Evolutionary conservation across 768 basidiomycete genomes (phyloP).

Genomic region (Lepiota brunneoincarnata): DNA sequence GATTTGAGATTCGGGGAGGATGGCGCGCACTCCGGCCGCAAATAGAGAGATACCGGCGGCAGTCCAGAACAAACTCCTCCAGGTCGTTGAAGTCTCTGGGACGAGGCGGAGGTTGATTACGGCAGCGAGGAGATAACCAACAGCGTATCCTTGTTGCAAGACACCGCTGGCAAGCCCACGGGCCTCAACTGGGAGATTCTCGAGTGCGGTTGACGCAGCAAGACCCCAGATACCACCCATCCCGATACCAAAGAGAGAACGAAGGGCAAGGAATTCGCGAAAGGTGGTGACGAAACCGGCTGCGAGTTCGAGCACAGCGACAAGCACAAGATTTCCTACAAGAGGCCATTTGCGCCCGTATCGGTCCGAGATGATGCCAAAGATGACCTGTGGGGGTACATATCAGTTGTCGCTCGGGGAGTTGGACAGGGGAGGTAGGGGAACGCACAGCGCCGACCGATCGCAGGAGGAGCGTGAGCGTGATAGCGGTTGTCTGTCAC

Average conservation of each 20-base stretch:
- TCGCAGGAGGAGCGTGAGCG: slow-evolving; percentile 90
- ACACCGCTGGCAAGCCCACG: slow-evolving; percentile 86
- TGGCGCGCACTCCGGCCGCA: slow-evolving; percentile 61
- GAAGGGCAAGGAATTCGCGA: slow-evolving; percentile 73
- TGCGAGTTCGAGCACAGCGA: slow-evolving; percentile 72
- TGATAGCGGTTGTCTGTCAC: slow-evolving; percentile 73
- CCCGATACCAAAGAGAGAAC: slow-evolving; percentile 81
- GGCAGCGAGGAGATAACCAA: slow-evolving; percentile 81
- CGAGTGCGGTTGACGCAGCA: slow-evolving; percentile 77
- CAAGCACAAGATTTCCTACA: slow-evolving; percentile 69
- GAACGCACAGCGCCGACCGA: slow-evolving; percentile 63
- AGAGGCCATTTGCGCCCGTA: slow-evolving; percentile 95
- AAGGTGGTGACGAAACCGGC: slow-evolving; percentile 81
- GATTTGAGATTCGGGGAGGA: slow-evolving; percentile 74
- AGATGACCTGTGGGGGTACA: slow-evolving; percentile 46
- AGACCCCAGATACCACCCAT: slow-evolving; percentile 94
- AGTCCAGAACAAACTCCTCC: slow-evolving; percentile 84
- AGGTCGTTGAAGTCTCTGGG: slow-evolving; percentile 39
- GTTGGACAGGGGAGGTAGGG: background rate
- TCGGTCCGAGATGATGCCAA: slow-evolving; percentile 84
- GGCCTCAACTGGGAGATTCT: slow-evolving; percentile 83
- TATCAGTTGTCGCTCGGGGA: background rate
- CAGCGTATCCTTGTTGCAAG: slow-evolving; percentile 86
- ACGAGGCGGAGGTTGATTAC: slow-evolving; percentile 76
- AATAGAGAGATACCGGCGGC: slow-evolving; percentile 67